Evolutionary conservation across 2,329 filamentous ascomycete genomes (phyloP), one percentile per base, ranked within the genome.

Genomic region (Colletotrichum falcatum): DNA sequence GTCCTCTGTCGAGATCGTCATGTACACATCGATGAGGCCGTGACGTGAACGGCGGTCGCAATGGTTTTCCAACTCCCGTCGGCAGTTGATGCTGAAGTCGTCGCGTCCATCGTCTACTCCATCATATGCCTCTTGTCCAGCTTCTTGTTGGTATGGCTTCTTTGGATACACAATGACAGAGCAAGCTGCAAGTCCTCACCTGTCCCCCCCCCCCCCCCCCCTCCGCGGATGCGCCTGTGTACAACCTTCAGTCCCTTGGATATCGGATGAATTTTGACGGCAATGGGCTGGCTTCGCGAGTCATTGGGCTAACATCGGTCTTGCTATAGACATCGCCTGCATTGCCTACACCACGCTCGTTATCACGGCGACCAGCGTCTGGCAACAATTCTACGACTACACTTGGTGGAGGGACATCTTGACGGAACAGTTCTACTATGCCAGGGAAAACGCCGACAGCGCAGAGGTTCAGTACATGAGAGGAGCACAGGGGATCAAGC

Each of bases 41-140:
- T 37, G 46, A 46, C 67, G 53, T 23, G 16, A 67, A 59, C 55
- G 58, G 53, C 28, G 46, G 64, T 68, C 53, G 53, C 56, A 53
- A 71, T 71, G 68, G 64, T 71, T 30, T 71, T 71, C 46, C 68
- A 71, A 68, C 64, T 71, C 53, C 68, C 68, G 51, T 53, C 68
- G 53, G 68, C 64, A 53, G 68, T 71, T 53, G 37, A 48, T 46
- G 28, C 58, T 30, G 68, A 71, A 46, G 68, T 53, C 54, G 20
- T 53, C 58, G 68, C 64, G 37, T 44, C 67, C n/a, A 51, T 71
- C 35, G 39, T 56, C 37, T 71, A 71, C 44, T 68, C 68, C 5
- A 49, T 71, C 18, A n/a, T 71, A 14, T 71, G 68, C 49, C 46
- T 71, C 23, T 33, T 71, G 9, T 65, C 68, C 59, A 71, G 67